A percentile compares a stretch with the other conserved stretches of the same genome.
Evolutionary conservation across 164 flowering plant genomes (phyloP).

Genomic region (Sextonia rubra): DNA sequence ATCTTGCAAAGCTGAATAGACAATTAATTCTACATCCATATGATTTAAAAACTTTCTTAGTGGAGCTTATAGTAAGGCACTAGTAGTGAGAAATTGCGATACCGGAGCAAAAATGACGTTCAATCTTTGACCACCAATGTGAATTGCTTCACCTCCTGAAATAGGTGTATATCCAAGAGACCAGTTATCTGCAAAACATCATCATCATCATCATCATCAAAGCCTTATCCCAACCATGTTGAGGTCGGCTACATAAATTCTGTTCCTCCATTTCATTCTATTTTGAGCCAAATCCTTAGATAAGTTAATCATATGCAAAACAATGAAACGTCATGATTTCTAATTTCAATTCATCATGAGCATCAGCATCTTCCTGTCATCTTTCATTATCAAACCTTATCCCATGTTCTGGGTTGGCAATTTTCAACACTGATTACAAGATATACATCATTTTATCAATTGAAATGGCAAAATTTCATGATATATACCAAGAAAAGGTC

Average conservation of each 20-base stretch:
- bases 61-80: neutral
- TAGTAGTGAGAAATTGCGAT: conserved; percentile 6
- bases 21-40: too few relatives aligned
- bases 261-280: too few relatives aligned
- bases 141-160: conserved; percentile 69
- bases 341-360: too few relatives aligned
- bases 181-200: conserved; percentile 58
- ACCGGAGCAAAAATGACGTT: conserved; percentile 76
- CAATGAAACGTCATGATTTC: neutral
- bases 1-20: neutral
- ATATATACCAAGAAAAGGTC: neutral
- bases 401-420: too few relatives aligned
- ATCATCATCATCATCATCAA: too few relatives aligned
- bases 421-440: neutral
- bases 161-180: conserved; percentile 53
- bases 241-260: too few relatives aligned
- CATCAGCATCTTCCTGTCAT: too few relatives aligned
- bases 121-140: conserved; percentile 65
- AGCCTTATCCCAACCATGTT: too few relatives aligned
- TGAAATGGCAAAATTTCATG: neutral
- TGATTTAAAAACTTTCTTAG: neutral
- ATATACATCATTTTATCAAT: too few relatives aligned
- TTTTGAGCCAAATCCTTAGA: too few relatives aligned
- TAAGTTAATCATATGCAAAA: too few relatives aligned
- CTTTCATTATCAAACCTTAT: too few relatives aligned